Evolutionary conservation across 148 eudicot species (phyloP), one percentile per base, ranked within the genome.

Genomic region (Chenopodium album): DNA sequence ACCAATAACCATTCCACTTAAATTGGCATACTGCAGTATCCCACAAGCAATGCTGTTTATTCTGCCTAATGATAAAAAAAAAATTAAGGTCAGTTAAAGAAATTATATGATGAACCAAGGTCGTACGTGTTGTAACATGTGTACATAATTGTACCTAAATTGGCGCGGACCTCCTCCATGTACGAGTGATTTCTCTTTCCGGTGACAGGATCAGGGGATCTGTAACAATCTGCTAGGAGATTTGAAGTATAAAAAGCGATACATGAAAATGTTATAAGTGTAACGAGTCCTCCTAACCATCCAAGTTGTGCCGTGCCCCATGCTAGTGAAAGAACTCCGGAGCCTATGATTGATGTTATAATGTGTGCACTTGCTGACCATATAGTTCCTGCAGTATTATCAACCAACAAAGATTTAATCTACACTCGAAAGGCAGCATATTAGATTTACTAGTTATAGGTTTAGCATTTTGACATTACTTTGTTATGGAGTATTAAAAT

Each of bases 221-320:
- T 81, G 74, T 93, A 93, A 75, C 94, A 91, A 81, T 91, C 97
- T 4, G 97, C 88, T 4, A 91, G 84, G 29, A 93, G 90, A 54
- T 78, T 82, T 7, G 94, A 90, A 50, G 97, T 84, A 29, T 89
- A 91, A 26, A 88, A 71, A 0, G 97, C 90, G 70, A 92, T 87
- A 11, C 70, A 75, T 4, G 97, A 81, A 41, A 92, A 92, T 0
- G 81, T 73, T 2, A 90, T 32, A 4, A 93, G 82, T 14, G 90
- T 87, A 4, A 83, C 80, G 3, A 83, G 78, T 8, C 97, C 97
- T 14, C 84, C 92, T 1, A 91, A 22, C 97, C 97, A 93, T 63
- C 97, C 97, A 31, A 93, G 89, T 63, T 93, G 97, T 12, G 94
- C 97, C 60, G 87, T 83, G 2, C 86, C 91, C 97, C 97, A 93